Evolutionary conservation across 192 early-diverging fungal species (phyloP).

Genomic region (Entomortierella beljakovae): DNA sequence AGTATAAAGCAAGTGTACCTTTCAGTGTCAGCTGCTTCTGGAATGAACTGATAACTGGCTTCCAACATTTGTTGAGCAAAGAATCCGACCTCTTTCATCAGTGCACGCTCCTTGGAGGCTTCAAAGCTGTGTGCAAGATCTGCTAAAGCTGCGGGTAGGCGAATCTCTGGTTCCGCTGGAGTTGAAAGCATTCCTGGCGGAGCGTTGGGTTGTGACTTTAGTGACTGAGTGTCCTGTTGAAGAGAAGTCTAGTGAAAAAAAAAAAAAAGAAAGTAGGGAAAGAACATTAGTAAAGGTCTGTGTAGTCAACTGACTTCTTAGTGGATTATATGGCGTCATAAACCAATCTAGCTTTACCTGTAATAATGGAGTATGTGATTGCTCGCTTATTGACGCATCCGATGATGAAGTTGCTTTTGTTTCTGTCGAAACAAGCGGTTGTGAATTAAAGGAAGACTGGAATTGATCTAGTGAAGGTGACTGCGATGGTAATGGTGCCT

Average conservation of each 20-base stretch:
- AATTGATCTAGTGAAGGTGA: neutral
- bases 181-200: neutral
- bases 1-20: constrained; percentile 63
- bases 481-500: neutral
- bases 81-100: constrained; percentile 61
- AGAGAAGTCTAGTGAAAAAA: neutral
- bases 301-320: too few relatives aligned
- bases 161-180: constrained; percentile 51
- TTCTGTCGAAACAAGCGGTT: constrained; percentile 1
- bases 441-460: neutral
- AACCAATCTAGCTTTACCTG: too few relatives aligned
- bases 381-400: constrained; percentile 17
- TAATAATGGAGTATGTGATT: neutral
- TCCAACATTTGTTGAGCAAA: constrained; percentile 85
- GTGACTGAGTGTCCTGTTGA: neutral
- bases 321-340: too few relatives aligned
- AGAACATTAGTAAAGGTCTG: too few relatives aligned
- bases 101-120: constrained; percentile 59
- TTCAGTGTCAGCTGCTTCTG: constrained; percentile 87
- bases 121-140: constrained; percentile 70
- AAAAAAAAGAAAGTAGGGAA: too few relatives aligned
- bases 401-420: neutral
- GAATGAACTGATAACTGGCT: constrained; percentile 85
- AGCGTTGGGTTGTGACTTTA: constrained; percentile 1
- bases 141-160: constrained; percentile 64